phyloP scores from a whole-genome alignment of 768 basidiomycete species.

The Podaxis sp. region DNA sequence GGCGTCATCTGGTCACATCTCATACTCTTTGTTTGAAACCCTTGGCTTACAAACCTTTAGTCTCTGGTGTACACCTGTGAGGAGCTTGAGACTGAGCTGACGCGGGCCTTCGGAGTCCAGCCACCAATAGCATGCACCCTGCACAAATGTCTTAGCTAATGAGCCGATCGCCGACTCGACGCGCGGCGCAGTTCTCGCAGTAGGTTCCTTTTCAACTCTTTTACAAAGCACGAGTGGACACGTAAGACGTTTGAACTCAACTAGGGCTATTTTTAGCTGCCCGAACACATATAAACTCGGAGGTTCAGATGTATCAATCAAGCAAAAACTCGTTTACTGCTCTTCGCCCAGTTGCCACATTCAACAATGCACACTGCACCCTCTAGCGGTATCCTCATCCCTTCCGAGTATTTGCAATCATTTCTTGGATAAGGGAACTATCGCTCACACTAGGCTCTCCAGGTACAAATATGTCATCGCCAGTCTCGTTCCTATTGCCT shows the following conservation, averaged over 20 bases:
- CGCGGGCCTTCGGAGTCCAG: too few relatives aligned
- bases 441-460: background rate
- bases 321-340: background rate
- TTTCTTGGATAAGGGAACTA: background rate
- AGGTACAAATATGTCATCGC: conserved; percentile 46
- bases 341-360: background rate
- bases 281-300: background rate
- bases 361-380: background rate
- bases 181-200: too few relatives aligned
- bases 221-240: background rate
- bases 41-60: too few relatives aligned
- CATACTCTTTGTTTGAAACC: too few relatives aligned
- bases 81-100: too few relatives aligned
- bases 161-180: too few relatives aligned
- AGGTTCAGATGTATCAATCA: background rate
- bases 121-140: too few relatives aligned
- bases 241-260: background rate
- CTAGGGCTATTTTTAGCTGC: background rate
- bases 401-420: background rate
- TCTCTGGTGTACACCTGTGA: too few relatives aligned
- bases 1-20: too few relatives aligned
- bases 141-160: too few relatives aligned
- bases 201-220: too few relatives aligned
- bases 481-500: conserved; percentile 51
- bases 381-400: background rate